Conservation (phyloP, 768 basidiomycete species). For the Leucocoprinus birnbaumii region DNA sequence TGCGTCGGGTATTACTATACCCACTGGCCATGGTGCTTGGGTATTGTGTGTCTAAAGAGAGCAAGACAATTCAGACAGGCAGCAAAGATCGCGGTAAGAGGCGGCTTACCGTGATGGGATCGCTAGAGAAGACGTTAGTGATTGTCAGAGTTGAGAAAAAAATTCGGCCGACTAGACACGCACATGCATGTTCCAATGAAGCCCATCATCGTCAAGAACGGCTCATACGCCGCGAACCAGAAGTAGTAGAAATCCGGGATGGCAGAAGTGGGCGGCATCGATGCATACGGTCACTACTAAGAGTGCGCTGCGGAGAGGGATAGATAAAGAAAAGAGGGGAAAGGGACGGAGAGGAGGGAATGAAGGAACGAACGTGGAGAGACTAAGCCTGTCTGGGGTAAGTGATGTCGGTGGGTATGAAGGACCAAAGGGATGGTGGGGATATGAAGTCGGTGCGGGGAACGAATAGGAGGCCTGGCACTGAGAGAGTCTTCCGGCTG, state of each 20-base stretch:
- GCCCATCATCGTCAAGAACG: conserved; percentile 59
- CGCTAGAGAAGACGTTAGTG: conserved; percentile 28
- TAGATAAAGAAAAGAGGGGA: conserved; percentile 11
- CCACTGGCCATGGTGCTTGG: conserved; percentile 70
- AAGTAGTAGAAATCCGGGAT: conserved; percentile 73
- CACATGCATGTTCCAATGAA: conserved; percentile 61
- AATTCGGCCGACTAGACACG: conserved; percentile 15
- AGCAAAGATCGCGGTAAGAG: neutral
- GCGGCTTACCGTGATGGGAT: conserved; percentile 56
- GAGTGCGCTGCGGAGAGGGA: neutral
- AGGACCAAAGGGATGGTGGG: conserved; percentile 10
- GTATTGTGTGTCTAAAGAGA: conserved; percentile 58
- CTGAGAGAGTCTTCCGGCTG: neutral
- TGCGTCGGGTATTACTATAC: conserved; percentile 40
- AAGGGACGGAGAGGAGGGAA: neutral
- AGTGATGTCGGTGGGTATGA: neutral
- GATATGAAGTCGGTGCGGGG: conserved; percentile 5
- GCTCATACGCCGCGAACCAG: conserved; percentile 74
- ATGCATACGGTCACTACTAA: conserved; percentile 1
- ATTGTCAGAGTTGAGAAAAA: neutral
- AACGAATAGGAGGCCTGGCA: neutral
- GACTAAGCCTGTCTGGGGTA: neutral
- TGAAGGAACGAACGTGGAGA: neutral
- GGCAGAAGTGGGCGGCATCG: conserved; percentile 49
- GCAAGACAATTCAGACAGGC: neutral